These are phyloP conservation scores for Cerrena zonata DNA, from an alignment of 1,284 basidiomycete genomes.

Conservation along the genomic window DNA sequence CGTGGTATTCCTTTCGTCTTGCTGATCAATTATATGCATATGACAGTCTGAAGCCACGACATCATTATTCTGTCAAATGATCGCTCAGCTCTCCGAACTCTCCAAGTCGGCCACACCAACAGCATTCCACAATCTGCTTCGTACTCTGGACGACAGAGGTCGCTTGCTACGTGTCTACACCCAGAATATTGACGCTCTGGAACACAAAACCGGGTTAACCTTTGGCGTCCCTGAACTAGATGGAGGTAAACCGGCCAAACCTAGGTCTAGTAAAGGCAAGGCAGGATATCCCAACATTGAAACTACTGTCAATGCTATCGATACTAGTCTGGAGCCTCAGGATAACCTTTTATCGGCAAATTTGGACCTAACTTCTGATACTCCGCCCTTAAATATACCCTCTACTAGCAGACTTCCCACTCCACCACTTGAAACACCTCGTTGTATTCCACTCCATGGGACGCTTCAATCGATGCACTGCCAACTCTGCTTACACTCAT, in stretches of 20 bases:
- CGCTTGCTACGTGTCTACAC: constrained; percentile 86
- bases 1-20: too few relatives aligned
- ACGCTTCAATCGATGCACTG: constrained; percentile 79
- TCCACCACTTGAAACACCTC: constrained; percentile 46
- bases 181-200: constrained; percentile 90
- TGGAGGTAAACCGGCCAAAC: constrained; percentile 40
- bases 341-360: background rate
- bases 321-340: constrained; percentile 52
- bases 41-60: constrained; percentile 73
- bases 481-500: constrained; percentile 70
- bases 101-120: constrained; percentile 76
- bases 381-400: constrained; percentile 5
- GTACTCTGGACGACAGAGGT: constrained; percentile 70
- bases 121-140: constrained; percentile 75
- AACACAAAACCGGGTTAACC: constrained; percentile 76
- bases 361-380: constrained; percentile 3
- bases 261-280: constrained; percentile 32
- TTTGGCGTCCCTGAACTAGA: constrained; percentile 69
- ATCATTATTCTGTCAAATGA: constrained; percentile 83
- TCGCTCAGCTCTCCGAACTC: constrained; percentile 71
- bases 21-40: too few relatives aligned
- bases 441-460: constrained; percentile 88
- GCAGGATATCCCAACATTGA: constrained; percentile 12
- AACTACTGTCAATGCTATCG: constrained; percentile 29
- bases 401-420: constrained; percentile 33